phyloP scores from a whole-genome alignment of 1,284 basidiomycete genomes.

The Ceratobasidium sp. region DNA sequence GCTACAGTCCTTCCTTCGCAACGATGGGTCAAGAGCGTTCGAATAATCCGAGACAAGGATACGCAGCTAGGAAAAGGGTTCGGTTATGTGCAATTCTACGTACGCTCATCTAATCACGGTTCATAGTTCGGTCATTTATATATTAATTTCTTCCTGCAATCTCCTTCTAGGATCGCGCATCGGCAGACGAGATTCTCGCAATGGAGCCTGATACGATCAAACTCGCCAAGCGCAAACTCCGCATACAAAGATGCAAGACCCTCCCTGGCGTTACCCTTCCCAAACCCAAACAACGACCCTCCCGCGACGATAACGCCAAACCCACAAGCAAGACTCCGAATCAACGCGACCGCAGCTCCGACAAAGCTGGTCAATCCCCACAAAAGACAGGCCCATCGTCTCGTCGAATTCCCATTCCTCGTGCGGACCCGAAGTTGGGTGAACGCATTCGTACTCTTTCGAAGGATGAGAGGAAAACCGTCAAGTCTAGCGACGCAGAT shows the following conservation, averaged over 20 bases:
- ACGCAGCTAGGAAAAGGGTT: slow-evolving; percentile 99
- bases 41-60: slow-evolving; percentile 91
- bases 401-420: slow-evolving; percentile 62
- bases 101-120: slow-evolving; percentile 58
- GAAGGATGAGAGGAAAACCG: slow-evolving; percentile 88
- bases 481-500: slow-evolving; percentile 81
- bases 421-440: slow-evolving; percentile 85
- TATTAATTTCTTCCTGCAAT: slow-evolving; percentile 39
- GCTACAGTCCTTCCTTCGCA: slow-evolving; percentile 21
- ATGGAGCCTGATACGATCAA: slow-evolving; percentile 81
- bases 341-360: slow-evolving; percentile 49
- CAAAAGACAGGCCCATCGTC: slow-evolving; percentile 11
- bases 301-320: slow-evolving; percentile 20
- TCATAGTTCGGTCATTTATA: too few species aligned
- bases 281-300: slow-evolving; percentile 34
- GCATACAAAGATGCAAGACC: slow-evolving; percentile 87
- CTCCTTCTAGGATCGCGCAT: slow-evolving; percentile 78
- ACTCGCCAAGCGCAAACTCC: slow-evolving; percentile 89
- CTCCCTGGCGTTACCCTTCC: slow-evolving; percentile 53
- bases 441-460: slow-evolving; percentile 78
- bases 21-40: slow-evolving; percentile 85
- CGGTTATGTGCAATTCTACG: slow-evolving; percentile 91
- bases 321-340: slow-evolving; percentile 49
- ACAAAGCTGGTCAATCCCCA: slow-evolving; percentile 32
- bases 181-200: slow-evolving; percentile 89